phyloP scores from a whole-genome alignment of 2,329 filamentous ascomycete genomes.

The Xylariales sp. region DNA sequence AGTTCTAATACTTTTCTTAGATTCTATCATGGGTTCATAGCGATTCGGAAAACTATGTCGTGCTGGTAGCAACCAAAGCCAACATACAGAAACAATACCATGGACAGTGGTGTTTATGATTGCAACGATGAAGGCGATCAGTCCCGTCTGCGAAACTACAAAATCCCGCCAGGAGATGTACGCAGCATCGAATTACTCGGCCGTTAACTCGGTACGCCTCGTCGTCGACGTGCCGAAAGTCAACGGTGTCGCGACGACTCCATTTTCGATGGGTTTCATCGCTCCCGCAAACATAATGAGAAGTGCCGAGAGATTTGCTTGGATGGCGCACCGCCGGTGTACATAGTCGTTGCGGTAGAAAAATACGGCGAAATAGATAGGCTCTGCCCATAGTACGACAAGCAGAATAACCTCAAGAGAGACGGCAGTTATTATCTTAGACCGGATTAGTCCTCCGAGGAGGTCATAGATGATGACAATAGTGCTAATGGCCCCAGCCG shows the following conservation, averaged over 20 bases:
- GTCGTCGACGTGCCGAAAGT: not conserved
- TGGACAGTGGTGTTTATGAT: constrained; percentile 12
- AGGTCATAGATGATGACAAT: constrained; percentile 13
- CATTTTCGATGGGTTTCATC: constrained; percentile 3
- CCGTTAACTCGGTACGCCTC: constrained; percentile 6
- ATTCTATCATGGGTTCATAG: constrained; percentile 18
- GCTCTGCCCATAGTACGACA: not conserved
- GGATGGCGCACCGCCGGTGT: constrained; percentile 11
- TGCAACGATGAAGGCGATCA: constrained; percentile 5
- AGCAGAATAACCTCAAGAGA: constrained; percentile 9
- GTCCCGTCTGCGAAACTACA: not conserved
- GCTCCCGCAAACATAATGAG: constrained; percentile 7
- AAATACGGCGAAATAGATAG: constrained; percentile 15
- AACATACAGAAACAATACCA: constrained; percentile 16
- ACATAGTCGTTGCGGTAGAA: constrained; percentile 14
- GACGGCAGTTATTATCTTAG: constrained; percentile 6
- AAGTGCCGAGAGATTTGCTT: not conserved
- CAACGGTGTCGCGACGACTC: constrained; percentile 8
- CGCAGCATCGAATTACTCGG: constrained; percentile 11
- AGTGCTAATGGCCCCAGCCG: constrained; percentile 5
- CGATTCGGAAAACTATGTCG: constrained; percentile 23
- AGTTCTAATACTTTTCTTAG: not conserved
- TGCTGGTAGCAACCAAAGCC: constrained; percentile 27
- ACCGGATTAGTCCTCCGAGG: constrained; percentile 4
- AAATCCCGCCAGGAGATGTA: constrained; percentile 13